Base-by-base conservation (phyloP, 192 early-diverging fungal species). In the Allomyces javanicus region DNA sequence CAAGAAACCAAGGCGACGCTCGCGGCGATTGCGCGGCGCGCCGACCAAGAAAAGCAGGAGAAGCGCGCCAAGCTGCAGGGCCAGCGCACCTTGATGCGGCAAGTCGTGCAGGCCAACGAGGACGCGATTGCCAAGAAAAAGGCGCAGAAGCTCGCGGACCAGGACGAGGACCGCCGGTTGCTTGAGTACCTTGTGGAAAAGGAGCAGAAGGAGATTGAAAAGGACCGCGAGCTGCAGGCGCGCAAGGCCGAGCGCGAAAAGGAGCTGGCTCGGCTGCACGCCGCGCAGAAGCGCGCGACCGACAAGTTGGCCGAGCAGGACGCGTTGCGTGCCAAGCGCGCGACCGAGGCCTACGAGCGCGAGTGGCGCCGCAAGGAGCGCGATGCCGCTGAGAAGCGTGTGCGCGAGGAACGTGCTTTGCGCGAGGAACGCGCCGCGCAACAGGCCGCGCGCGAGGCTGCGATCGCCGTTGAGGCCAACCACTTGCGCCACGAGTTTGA, bases 221-320 rank as follows among this genome's bases (percentile, higher is more conserved):
- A 79, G 65, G 81, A 83, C 66, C 23, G 66, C 21, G 33, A 77
- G 11, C 63, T 55, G 65, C 68, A 63, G 33, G 67, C 64, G 62
- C 82, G 79, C 69, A 79, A 82, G 64, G 76, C 74, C 12, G 79
- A 83, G 66, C 65, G 81, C 25, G 81, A 83, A 68, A 68, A 72
- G 64, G 81, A 83, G 64, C 67, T 80, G 21, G 68, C 78, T 7
- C 63, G 81, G 22, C 67, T 83, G 24, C 67, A 79, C 19, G 81
- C 81, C 23, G 79, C 79, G 9, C 81, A 83, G 66, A 74, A 83
- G 66, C 82, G 80, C 69, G 77, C 71, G 44, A 12, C 74, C 44
- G 81, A 83, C 65, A 83, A 83, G 64, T 79, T 82, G 71, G 79
- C 81, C 6, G 74, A 79, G 40, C 77, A 79, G 65, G 81, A 83